Percentiles rank a stretch among this genome's conserved stretches.
phyloP scores from a whole-genome alignment of 805 yeast species.

The Wickerhamiella sergipiensis region DNA sequence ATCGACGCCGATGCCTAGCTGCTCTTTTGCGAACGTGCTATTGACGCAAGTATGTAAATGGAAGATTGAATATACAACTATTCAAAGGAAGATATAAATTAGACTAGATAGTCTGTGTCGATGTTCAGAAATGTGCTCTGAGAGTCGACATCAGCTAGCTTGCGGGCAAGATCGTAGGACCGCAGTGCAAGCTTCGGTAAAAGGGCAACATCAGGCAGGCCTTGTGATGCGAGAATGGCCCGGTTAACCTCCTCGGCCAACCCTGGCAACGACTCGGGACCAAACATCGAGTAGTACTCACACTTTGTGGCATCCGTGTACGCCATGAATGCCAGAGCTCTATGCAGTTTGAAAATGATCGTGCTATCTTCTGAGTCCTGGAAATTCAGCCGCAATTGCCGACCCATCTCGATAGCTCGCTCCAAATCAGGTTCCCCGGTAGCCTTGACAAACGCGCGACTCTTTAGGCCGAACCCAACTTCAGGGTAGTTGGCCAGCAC shows the following conservation, averaged over 20 bases:
- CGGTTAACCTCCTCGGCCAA: conserved; percentile 1
- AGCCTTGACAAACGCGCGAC: conserved; percentile 32
- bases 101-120: not conserved
- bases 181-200: not conserved
- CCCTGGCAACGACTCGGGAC: conserved; percentile 2
- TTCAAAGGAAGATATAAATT: not conserved
- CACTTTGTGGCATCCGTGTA: conserved; percentile 2
- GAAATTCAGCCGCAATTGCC: not conserved
- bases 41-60: too few relatives aligned
- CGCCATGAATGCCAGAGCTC: conserved; percentile 5
- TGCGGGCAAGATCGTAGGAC: not conserved
- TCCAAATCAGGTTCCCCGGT: conserved; percentile 18
- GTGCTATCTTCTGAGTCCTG: not conserved
- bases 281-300: conserved; percentile 2
- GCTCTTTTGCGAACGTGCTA: too few relatives aligned
- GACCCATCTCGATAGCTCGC: conserved; percentile 8
- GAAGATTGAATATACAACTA: not conserved
- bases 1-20: not conserved
- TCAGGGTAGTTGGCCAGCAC: conserved; percentile 25
- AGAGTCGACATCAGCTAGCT: not conserved
- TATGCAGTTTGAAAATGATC: not conserved
- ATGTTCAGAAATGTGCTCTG: not conserved
- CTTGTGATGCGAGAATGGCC: not conserved
- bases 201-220: not conserved
- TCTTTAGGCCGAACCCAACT: conserved; percentile 30